Evolutionary conservation across 108 stramenopile species (phyloP), one percentile per base, ranked within the genome.

Genomic region (Skeletonema tropicum): DNA sequence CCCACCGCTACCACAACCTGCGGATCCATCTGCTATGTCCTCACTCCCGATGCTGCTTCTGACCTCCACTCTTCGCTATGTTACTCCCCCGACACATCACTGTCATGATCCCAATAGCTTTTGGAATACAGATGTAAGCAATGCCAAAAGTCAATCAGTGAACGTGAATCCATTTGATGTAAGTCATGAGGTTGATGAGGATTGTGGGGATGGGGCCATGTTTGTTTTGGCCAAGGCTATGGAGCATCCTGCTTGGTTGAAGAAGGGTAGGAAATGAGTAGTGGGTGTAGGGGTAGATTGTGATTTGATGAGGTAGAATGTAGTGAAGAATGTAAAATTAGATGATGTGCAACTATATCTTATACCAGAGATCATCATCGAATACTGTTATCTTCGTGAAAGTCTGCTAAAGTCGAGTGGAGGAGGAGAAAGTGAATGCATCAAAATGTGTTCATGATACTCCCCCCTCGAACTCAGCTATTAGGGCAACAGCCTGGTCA

Each of bases 181-280:
- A 3, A 5, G 2, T 3, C 42, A 45, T n/a, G 15, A 45, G 3
- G n/a, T 45, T 45, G 42, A 45, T 45, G 42, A 45, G n/a, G n/a
- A n/a, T 45, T 45, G 42, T 45, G 42, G 42, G 42, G 14, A 45
- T n/a, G 42, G 42, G 15, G n/a, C 42, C 3, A 45, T 45, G 42
- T 45, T 45, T 45, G 42, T 45, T n/a, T 45, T 45, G 42, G 42
- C 42, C 15, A 45, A 45, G 42, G 42, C 42, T 45, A 45, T 45
- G 42, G 42, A 45, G 15, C 42, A 15, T 45, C 42, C 42, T 0
- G 14, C 42, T 45, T 45, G 42, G 42, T 3, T 45, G 42, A 45
- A n/a, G n/a, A n/a, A 45, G 9, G 0, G 5, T 2, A 45, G 15
- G 42, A 45, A 5, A 4, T 45, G 11, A 11, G 0, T 45, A 1